phyloP scores from a whole-genome alignment of 352 stramenopile genomes.

The Blastocystis sp. region DNA sequence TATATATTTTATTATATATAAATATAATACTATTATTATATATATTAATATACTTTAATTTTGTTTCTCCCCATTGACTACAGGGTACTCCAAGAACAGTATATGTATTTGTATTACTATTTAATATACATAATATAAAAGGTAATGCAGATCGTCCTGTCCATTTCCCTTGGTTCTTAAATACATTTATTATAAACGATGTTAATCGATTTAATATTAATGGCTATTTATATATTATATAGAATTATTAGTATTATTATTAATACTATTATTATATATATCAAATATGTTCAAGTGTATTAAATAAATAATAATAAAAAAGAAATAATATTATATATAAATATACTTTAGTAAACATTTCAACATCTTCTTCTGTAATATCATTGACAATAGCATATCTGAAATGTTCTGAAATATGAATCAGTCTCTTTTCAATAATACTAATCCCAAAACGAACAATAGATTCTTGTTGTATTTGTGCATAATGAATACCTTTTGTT shows the following conservation, averaged over 20 bases:
- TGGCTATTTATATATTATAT: neutral
- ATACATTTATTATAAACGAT: slow-evolving; percentile 24
- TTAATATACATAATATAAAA: slow-evolving; percentile 22
- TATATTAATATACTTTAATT: slow-evolving; percentile 12
- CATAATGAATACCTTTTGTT: slow-evolving; percentile 1
- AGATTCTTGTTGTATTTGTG: slow-evolving; percentile 6
- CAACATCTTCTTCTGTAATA: slow-evolving; percentile 13
- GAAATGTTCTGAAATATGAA: slow-evolving; percentile 21
- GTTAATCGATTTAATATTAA: slow-evolving; percentile 27
- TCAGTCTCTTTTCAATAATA: slow-evolving; percentile 10
- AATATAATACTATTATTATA: neutral
- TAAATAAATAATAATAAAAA: no score
- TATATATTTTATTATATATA: no score
- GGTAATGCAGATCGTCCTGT: neutral
- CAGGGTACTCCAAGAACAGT: slow-evolving; percentile 13
- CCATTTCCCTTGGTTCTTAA: slow-evolving; percentile 8
- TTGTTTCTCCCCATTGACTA: slow-evolving; percentile 7
- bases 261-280: no score
- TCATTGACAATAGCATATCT: slow-evolving; percentile 21
- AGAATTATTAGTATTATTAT: no score
- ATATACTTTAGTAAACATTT: slow-evolving; percentile 13
- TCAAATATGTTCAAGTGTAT: no score
- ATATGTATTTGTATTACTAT: slow-evolving; percentile 7
- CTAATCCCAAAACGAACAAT: slow-evolving; percentile 17
- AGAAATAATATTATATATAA: no score